phyloP scores from a whole-genome alignment of 306 rosid species.

The Ormosia emarginata region DNA sequence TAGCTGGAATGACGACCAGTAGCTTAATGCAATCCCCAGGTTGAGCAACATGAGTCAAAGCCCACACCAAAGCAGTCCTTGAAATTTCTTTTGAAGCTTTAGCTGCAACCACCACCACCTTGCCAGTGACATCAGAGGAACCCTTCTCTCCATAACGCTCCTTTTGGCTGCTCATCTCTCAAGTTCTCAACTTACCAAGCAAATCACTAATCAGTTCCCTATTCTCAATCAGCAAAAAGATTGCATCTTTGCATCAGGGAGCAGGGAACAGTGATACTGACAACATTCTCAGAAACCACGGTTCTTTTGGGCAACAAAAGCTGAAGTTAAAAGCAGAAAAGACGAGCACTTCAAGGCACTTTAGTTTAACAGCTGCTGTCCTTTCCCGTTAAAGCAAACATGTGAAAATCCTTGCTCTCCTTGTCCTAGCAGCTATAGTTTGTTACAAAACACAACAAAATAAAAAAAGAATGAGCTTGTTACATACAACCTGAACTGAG shows the following conservation, averaged over 20 bases:
- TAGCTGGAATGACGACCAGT: slow-evolving; percentile 54
- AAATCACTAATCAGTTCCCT: background rate
- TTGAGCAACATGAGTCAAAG: slow-evolving; percentile 70
- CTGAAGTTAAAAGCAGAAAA: slow-evolving; percentile 24
- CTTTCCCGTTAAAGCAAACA: slow-evolving; percentile 1
- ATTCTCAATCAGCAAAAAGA: slow-evolving; percentile 17
- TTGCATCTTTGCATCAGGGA: slow-evolving; percentile 28
- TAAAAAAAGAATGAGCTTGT: background rate
- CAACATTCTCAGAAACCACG: slow-evolving; percentile 24
- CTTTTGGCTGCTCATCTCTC: slow-evolving; percentile 46
- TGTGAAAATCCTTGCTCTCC: background rate
- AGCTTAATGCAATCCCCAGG: slow-evolving; percentile 70
- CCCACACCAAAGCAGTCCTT: slow-evolving; percentile 67
- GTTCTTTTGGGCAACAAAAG: slow-evolving; percentile 20
- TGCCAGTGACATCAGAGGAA: slow-evolving; percentile 41
- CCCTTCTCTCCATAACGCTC: slow-evolving; percentile 15
- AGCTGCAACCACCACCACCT: slow-evolving; percentile 70
- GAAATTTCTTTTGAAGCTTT: slow-evolving; percentile 61
- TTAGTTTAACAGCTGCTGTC: background rate
- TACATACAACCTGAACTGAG: background rate
- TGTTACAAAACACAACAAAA: background rate
- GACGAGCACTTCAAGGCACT: slow-evolving; percentile 41
- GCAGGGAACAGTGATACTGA: background rate
- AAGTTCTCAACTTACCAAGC: slow-evolving; percentile 14
- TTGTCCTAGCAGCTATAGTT: background rate